Evolutionary conservation across 495 filamentous ascomycete genomes (phyloP), one percentile per base, ranked within the genome.

Genomic region (Podospora pseudopauciseta): DNA sequence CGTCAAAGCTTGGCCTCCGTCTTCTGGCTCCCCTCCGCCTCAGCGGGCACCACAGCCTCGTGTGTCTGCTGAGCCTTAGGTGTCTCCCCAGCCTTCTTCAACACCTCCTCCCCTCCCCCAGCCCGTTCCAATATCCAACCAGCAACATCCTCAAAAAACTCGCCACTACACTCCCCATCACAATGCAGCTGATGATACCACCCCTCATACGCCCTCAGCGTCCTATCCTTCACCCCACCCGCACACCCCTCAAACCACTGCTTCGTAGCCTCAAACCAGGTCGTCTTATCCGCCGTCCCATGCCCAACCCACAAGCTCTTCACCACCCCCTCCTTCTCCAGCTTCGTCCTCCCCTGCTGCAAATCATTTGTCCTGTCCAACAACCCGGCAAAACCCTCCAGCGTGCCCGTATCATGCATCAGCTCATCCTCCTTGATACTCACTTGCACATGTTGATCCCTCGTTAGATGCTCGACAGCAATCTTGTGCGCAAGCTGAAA

Each of bases 151-250:
- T 84, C 83, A 39, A 84, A 85, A 73, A 90, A 95, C 60, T 80
- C 81, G 63, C 84, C 79, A 69, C 83, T 91, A 78, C 32, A 83
- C 76, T 66, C 88, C 81, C 76, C 76, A 68, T 96, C 93, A 2
- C 84, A 84, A 79, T 95, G 91, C 72, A 96, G 68, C 79, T 87
- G 87, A 78, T 97, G 93, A 75, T 84, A 92, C 80, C 84, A 91
- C 5, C 91, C 93, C 60, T 91, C 88, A 73, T 94, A 97, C 7
- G 80, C 71, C 81, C 84, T 88, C 71, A 94, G 91, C 56, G 78
- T 81, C 73, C 86, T 88, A 75, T 96, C 91, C 65, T 82, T 74
- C 11, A 90, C 80, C 60, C 80, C 74, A 18, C 79, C 72, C 54
- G 65, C 69, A 57, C 86, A 79, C 63, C 73, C 61, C n/a, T 86